Evolutionary conservation across 23 red algal species (phyloP), one percentile per base, ranked within the genome.

Genomic region (Cyanidiococcus yangmingshanensis): DNA sequence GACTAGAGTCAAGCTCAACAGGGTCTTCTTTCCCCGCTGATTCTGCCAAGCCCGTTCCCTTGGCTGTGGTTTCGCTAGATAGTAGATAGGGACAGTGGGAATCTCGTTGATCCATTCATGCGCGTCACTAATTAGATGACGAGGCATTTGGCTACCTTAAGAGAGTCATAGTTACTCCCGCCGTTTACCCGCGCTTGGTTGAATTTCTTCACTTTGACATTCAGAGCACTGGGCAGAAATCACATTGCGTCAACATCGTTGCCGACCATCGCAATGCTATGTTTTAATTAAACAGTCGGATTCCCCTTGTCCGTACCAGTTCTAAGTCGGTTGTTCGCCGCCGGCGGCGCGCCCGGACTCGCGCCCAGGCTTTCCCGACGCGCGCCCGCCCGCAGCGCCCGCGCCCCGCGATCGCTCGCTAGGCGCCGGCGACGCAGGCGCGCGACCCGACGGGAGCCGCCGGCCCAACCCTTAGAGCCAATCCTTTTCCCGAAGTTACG

Each of bases 181-280:
- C 83, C 76, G 83, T 86, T 86, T 86, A 86, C 83, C 76, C 75
- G 76, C 74, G 84, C 74, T 80, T 87, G 58, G 38, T 82, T 76
- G 84, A 87, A 87, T 81, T 58, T 81, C 78, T 54, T 81, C 78
- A 71, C 40, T 57, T 81, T 81, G 78, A 81, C 78, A 81, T 87
- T 82, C 84, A 83, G 79, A 87, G 84, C 78, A 87, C 84, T 87
- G 84, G 79, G 84, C 84, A 83, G 84, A 82, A 74, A 87, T 87
- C 78, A 87, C 77, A 82, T 87, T 84, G 84, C 84, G 57, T 87
- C 77, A 82, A 63, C 77, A 87, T 75, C 68, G 57, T 30, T 78
- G 39, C 74, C 76, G 68, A 39, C 77, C 80, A 63, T 82, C 78
- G 51, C 84, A 82, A 74, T 87, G 84, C 77, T 87, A 74, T 81